Evolutionary conservation across 2,329 filamentous ascomycete species (phyloP).

Genomic region (Teratosphaeria pseudoeucalypti): DNA sequence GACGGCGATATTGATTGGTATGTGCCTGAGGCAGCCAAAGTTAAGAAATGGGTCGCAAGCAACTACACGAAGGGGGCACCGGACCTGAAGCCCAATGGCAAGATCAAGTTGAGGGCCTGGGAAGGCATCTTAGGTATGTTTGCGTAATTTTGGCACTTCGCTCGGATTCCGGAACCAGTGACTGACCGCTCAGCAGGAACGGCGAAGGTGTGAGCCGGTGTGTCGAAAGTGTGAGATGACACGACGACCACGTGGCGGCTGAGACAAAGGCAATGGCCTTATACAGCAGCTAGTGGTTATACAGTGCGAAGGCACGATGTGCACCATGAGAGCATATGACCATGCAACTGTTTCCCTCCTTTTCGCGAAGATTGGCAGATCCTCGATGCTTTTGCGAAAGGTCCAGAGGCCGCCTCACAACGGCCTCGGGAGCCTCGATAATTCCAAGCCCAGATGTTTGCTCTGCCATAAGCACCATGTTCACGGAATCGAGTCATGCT

Average conservation of each 20-base stretch:
- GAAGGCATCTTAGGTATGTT: conserved; percentile 24
- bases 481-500: background rate
- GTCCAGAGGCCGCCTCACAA: background rate
- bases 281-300: background rate
- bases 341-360: background rate
- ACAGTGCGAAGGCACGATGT: background rate
- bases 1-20: conserved; percentile 22
- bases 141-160: background rate
- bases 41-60: conserved; percentile 26
- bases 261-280: background rate
- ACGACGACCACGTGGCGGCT: background rate
- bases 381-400: background rate
- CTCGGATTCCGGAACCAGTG: background rate
- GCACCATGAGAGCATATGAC: background rate
- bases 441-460: background rate
- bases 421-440: background rate
- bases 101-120: conserved; percentile 22
- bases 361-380: background rate
- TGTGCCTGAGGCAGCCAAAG: conserved; percentile 22
- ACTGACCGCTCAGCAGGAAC: background rate
- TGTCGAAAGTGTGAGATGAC: background rate
- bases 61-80: conserved; percentile 23
- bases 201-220: background rate
- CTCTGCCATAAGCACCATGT: background rate
- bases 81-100: conserved; percentile 16